phyloP scores from a whole-genome alignment of 805 yeast genomes.

The Teunomyces gatunensis region DNA sequence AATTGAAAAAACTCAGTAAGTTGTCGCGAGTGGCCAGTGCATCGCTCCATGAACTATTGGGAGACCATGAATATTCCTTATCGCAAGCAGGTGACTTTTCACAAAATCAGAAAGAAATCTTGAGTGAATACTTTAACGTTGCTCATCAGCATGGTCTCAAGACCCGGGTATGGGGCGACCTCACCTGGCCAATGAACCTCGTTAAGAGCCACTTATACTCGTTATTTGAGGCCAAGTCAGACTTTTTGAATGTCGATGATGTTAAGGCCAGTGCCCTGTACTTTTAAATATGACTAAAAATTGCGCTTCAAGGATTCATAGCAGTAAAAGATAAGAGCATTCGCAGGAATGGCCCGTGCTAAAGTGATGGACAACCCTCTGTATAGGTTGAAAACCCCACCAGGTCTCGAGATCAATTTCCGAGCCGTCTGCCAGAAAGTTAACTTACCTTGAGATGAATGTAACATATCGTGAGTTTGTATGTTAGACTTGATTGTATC shows the following conservation, averaged over 20 bases:
- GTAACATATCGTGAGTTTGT: constrained; percentile 55
- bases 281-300: constrained; percentile 12
- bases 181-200: constrained; percentile 57
- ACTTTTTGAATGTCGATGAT: constrained; percentile 64
- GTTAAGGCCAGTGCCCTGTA: constrained; percentile 35
- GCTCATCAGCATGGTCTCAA: constrained; percentile 53
- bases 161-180: constrained; percentile 71
- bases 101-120: constrained; percentile 23
- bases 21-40: constrained; percentile 43
- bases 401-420: constrained; percentile 21
- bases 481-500: constrained; percentile 87
- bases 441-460: constrained; percentile 5
- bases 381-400: constrained; percentile 73
- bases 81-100: constrained; percentile 27
- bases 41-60: constrained; percentile 35
- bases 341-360: constrained; percentile 82
- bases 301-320: constrained; percentile 61
- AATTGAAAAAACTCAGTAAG: constrained; percentile 21
- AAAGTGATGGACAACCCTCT: constrained; percentile 84
- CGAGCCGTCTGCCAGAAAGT: not conserved
- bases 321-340: constrained; percentile 78
- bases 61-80: constrained; percentile 15
- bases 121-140: constrained; percentile 26
- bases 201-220: constrained; percentile 50
- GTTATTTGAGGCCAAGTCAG: constrained; percentile 47